Conservation (phyloP, 2,329 filamentous ascomycete genomes). For the Colletotrichum sublineola region DNA sequence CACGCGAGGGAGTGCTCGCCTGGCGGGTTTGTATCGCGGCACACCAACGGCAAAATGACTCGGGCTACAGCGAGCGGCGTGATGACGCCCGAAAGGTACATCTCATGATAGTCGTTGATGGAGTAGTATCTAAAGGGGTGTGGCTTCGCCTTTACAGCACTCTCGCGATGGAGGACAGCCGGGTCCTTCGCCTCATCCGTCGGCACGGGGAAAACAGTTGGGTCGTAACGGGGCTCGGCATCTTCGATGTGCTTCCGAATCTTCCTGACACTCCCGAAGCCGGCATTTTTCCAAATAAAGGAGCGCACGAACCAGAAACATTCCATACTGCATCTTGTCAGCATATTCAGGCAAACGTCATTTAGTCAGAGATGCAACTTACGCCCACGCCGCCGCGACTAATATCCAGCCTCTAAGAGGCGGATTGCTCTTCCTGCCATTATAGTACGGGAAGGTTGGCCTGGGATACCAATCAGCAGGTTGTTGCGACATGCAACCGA, state of each 20-base stretch:
- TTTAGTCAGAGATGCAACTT: slow-evolving; percentile 46
- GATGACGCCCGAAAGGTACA: slow-evolving; percentile 60
- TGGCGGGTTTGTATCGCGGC: slow-evolving; percentile 53
- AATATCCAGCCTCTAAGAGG: slow-evolving; percentile 68
- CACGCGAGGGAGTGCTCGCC: slow-evolving; percentile 59
- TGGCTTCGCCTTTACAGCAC: slow-evolving; percentile 29
- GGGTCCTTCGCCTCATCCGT: slow-evolving; percentile 59
- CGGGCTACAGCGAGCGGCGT: slow-evolving; percentile 61
- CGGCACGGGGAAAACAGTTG: slow-evolving; percentile 58
- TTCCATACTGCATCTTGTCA: slow-evolving; percentile 60
- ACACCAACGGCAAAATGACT: slow-evolving; percentile 61
- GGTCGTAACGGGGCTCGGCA: slow-evolving; percentile 62
- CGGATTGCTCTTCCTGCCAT: slow-evolving; percentile 66
- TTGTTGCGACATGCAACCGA: slow-evolving; percentile 10
- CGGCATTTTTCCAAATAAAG: slow-evolving; percentile 73
- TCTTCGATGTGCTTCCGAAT: slow-evolving; percentile 65
- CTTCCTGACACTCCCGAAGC: slow-evolving; percentile 70
- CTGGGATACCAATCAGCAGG: slow-evolving; percentile 44
- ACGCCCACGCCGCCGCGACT: slow-evolving; percentile 68
- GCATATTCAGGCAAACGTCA: neutral
- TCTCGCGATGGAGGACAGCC: slow-evolving; percentile 38
- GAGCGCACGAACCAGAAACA: slow-evolving; percentile 66
- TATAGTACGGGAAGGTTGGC: slow-evolving; percentile 58
- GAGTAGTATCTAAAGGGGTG: slow-evolving; percentile 48
- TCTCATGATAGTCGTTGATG: slow-evolving; percentile 59